Evolutionary conservation across 768 basidiomycete genomes (phyloP).

Genomic region (Rhodosporidiobolus odoratus): DNA sequence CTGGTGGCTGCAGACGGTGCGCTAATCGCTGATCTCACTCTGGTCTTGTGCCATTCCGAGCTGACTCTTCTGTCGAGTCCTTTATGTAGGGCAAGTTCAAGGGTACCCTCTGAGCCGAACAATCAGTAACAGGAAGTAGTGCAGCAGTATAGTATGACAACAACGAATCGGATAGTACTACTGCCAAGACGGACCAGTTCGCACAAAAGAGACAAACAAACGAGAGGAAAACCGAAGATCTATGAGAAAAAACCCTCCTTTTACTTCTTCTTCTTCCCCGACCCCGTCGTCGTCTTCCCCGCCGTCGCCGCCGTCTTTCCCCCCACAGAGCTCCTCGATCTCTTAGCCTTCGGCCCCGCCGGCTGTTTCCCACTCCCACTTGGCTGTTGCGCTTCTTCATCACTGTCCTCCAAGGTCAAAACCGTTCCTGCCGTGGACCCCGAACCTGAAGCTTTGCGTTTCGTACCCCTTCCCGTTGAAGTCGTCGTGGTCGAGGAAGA

Average conservation of each 20-base stretch:
- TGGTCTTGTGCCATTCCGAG: neutral
- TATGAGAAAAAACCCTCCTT: neutral
- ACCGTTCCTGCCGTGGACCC: too few relatives aligned
- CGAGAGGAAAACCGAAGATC: neutral
- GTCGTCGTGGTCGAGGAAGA: too few relatives aligned
- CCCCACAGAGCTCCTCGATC: neutral
- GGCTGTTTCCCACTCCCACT: neutral
- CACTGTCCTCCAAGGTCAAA: conserved; percentile 23
- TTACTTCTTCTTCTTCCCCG: neutral
- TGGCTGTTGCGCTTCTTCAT: too few relatives aligned
- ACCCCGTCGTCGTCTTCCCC: neutral
- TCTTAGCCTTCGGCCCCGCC: conserved; percentile 16
- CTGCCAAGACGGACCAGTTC: too few relatives aligned
- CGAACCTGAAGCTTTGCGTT: conserved; percentile 17
- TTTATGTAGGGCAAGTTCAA: neutral
- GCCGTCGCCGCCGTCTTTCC: neutral
- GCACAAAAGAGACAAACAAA: neutral
- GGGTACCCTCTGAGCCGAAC: neutral
- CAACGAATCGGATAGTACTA: too few relatives aligned
- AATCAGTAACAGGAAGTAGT: too few relatives aligned
- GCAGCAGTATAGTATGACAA: too few relatives aligned
- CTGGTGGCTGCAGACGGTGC: neutral
- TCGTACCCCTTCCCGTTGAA: conserved; percentile 9
- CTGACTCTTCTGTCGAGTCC: neutral
- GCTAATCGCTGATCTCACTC: neutral